Base-by-base conservation (phyloP, 169 alveolate genomes). In the Babesia sp. region DNA sequence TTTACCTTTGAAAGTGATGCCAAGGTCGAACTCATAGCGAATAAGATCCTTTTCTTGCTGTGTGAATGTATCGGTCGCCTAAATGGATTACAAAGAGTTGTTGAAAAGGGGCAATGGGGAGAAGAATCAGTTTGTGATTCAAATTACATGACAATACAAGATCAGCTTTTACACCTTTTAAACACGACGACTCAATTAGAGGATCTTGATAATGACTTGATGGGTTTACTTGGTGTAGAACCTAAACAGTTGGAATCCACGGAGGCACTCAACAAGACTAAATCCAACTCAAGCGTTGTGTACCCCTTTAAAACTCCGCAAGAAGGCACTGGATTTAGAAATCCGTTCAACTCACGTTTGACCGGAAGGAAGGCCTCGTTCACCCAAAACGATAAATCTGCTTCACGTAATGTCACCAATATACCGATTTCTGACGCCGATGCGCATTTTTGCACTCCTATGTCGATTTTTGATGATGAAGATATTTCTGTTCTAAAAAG, bases 11-110 rank as follows among this genome's bases (percentile, higher is more conserved):
- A 16, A 22, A 82, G 28, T 9, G n/a, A 22, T 16, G 53, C 71
- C 0, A 45, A 46, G 42, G 60, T 51, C 4, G 81, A 64, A 3
- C 46, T 36, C 20, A 56, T 69, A 1, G 37, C 76, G 8, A 78
- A 78, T 41, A 24, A 57, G 28, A 55, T 78, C 9, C 22, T 78
- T 53, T 22, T 56, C 26, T 31, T 56, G 28, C 33, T 78, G 53
- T 66, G 71, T 50, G 66, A 51, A 33, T 53, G 76, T 24, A 36
- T 78, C 16, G 86, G 86, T 8, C 28, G 20, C 16, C 53, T 78
- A 4, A 78, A 78, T 45, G 26, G 20, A 12, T 31, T 78, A 2
- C 59, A 31, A 28, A 22, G 42, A 54, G 71, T 68, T 11, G 64
- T 59, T 0, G 39, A 45, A 26, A 54, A 50, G 36, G 28, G 54